A percentile compares a stretch with the other conserved stretches of the same genome.
These are phyloP conservation scores for Coemansia sp. DNA, from an alignment of 192 early-diverging fungal species.

Conservation along the genomic window DNA sequence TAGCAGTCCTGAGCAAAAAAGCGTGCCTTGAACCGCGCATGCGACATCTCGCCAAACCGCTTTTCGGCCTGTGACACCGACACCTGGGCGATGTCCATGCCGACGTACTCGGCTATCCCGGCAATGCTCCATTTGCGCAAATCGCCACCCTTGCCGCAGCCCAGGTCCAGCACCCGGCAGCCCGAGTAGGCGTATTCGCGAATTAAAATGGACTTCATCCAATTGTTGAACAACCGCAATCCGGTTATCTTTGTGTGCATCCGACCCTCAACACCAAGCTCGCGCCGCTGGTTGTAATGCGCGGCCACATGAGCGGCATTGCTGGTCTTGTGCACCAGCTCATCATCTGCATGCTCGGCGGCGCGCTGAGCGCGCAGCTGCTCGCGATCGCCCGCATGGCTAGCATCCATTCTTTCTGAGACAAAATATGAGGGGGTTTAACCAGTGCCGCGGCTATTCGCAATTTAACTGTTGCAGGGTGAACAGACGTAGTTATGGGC, in stretches of 20 bases:
- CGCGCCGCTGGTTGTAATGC: constrained; percentile 82
- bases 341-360: neutral
- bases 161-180: constrained; percentile 77
- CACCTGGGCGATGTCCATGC: constrained; percentile 83
- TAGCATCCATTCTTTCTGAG: too few species aligned
- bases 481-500: too few species aligned
- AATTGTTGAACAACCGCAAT: constrained; percentile 93
- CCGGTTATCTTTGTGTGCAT: constrained; percentile 81
- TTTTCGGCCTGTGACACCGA: constrained; percentile 79
- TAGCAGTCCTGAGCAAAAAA: constrained; percentile 91
- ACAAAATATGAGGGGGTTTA: too few species aligned
- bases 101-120: constrained; percentile 68
- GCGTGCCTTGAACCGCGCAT: constrained; percentile 59
- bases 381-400: too few species aligned
- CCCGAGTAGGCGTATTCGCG: constrained; percentile 55
- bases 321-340: constrained; percentile 7
- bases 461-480: too few species aligned
- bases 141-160: constrained; percentile 95
- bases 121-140: constrained; percentile 75
- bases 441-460: too few species aligned
- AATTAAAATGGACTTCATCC: constrained; percentile 90
- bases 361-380: neutral
- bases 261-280: constrained; percentile 69
- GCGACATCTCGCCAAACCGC: constrained; percentile 57
- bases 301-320: constrained; percentile 56